Evolutionary conservation across 2,329 filamentous ascomycete species (phyloP), one percentile per base, ranked within the genome.

Genomic region (Colletotrichum agaves): DNA sequence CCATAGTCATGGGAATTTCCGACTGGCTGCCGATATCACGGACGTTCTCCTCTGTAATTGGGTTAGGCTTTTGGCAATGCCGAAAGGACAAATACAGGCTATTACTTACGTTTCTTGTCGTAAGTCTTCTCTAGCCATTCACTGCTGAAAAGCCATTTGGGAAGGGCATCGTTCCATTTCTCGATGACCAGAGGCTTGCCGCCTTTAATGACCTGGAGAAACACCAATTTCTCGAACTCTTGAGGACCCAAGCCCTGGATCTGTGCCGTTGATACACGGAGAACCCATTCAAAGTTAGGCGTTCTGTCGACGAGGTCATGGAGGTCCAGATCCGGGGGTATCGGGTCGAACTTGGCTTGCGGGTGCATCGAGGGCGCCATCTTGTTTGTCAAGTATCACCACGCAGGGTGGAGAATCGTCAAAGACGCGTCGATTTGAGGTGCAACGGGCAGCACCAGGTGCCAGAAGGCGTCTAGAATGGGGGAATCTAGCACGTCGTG

Each of bases 121-220:
- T 93, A 89, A 37, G 91, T 92, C 61, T 88, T 84, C 75, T 91
- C 90, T 39, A 99, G 82, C 94, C 95, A 99, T 63, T 89, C 84
- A 6, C 86, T 83, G 46, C 90, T 93, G 78, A 98, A 98, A 0
- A 97, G 88, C 80, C 88, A 88, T 47, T 87, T 87, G 58, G 96
- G 92, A 46, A 98, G 80, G 33, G 88, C 85, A 39, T 89, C 83
- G 69, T 97, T 88, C 85, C 96, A 98, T 17, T 93, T 93, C 74
- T 97, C 93, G 61, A 99, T 91, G 11, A 98, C 92, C 6, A 99
- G 83, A 2, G 96, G 96, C 72, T 93, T 94, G 2, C 96, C 96
- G 27, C 90, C 91, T 55, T 91, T 85, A 58, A 98, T 90, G 15
- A 98, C 94, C 78, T 97, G 92, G 6, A 94, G 84, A 52, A 91